Evolutionary conservation across 176 grass and related monocot species (phyloP), one percentile per base, ranked within the genome.

Genomic region (Sorghum bicolor): DNA sequence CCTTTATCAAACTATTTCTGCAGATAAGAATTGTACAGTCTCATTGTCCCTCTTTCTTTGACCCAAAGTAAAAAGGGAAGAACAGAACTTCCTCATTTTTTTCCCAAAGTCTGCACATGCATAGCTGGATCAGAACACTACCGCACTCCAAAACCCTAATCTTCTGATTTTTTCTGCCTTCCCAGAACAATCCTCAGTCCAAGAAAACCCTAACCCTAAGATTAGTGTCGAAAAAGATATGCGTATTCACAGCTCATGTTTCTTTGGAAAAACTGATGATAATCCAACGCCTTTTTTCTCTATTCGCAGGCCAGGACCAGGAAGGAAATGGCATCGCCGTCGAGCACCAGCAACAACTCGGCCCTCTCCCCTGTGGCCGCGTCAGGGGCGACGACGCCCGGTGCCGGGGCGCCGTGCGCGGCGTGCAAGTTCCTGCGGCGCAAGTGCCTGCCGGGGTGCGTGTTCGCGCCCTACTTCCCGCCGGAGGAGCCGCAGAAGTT

Each of bases 401-500:
- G 90, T 11, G 78, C 83, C 2, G 90, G 83, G 3, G 86, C 91
- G 36, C 91, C 91, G 29, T 93, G 91, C 67, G 91, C 91, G 72
- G 91, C 91, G 60, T 93, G 91, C 88, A 93, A 93, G 82, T 93
- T 93, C 78, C 72, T 93, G 73, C 64, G 91, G 75, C 77, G 91
- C n/a, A 93, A 93, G 82, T 93, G 91, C 91, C 84, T 94, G 60
- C 86, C 89, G 72, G 92, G 92, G 5, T 94, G 92, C 92, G 89
- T 94, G 70, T 94, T 94, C 58, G 89, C 92, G 26, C 92, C 92
- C 32, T 94, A 94, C 83, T 94, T 94, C 80, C 89, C 89, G 11
- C 89, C 92, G 25, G 92, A 94, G 92, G 89, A 94, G 86, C 92
- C 92, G 34, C 92, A 94, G 80, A 94, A 94, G 83, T 94, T 94